Base-by-base conservation (phyloP, 371 early-diverging fungal genomes). In the Rhizopus arrhizus region DNA sequence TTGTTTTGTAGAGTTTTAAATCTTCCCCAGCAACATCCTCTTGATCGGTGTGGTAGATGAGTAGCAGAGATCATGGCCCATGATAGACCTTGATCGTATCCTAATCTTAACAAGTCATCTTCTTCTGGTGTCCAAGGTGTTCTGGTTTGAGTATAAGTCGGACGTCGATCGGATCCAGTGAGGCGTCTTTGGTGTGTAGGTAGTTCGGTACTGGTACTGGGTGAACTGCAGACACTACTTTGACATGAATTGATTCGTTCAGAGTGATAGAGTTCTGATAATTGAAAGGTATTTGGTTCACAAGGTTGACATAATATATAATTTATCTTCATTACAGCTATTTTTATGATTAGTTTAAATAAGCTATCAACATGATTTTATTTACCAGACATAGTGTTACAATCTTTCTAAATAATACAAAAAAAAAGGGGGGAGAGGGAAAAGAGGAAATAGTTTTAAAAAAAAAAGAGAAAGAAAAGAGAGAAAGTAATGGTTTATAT, bases 21-120 rank as follows among this genome's bases (percentile, higher is more conserved):
- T 15, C 78, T 66, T 32, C 78, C 78, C 78, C 78, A 77, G 34
- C 78, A 77, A 38, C 78, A 78, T 5, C 78, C 78, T 59, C 78
- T 48, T 4, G 78, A 78, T 6, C 78, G 75, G 57, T 75, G 75
- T 5, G 78, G 78, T 12, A 78, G 47, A 54, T 70, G 74, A 2
- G 73, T 78, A 1, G 70, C 58, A 9, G 78, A 70, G 28, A 78
- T 73, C 75, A 78, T 73, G 5, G 75, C 75, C 78, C 78, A 78
- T 0, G 78, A 78, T 13, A 78, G 42, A 3, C 78, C 78, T 59
- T 75, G 68, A 2, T 68, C 67, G 51, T 78, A 78, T 3, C 78
- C 78, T 55, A 70, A 69, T 49, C 66, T 66, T 33, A 78, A 66
- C 13, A 78, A 47, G 31, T 61, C 60, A 42, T 78, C 78, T 58